phyloP scores from a whole-genome alignment of 192 early-diverging fungal species.

The Entomortierella chlamydospora region DNA sequence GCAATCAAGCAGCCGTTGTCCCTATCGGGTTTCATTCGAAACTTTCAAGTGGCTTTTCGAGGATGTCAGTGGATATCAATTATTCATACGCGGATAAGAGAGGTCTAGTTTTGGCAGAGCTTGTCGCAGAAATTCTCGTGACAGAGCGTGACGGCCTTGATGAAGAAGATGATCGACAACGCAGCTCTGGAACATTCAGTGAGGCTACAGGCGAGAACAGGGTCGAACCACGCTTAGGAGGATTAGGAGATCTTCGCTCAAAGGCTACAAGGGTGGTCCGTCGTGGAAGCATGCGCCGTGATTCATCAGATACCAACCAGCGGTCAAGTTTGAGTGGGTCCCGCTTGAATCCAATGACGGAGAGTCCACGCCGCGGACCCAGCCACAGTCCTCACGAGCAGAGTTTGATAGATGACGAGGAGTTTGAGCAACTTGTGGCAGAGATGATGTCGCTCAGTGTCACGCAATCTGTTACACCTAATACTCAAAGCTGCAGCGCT shows the following conservation, averaged over 20 bases:
- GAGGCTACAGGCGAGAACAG: neutral
- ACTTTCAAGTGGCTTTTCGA: neutral
- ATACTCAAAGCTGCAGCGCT: conserved; percentile 19
- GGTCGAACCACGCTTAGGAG: conserved; percentile 35
- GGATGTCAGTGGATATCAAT: neutral
- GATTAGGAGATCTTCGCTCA: conserved; percentile 44
- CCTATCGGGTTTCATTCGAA: conserved; percentile 40
- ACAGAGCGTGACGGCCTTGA: conserved; percentile 32
- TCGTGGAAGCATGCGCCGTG: conserved; percentile 44
- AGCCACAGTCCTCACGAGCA: conserved; percentile 42
- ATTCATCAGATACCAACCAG: conserved; percentile 31
- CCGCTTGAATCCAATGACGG: conserved; percentile 27
- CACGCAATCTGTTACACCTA: conserved; percentile 28
- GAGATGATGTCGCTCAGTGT: conserved; percentile 50
- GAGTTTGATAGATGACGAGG: conserved; percentile 35
- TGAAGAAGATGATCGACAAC: conserved; percentile 11
- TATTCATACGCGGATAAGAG: conserved; percentile 51
- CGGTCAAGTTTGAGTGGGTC: conserved; percentile 9
- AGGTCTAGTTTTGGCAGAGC: conserved; percentile 33
- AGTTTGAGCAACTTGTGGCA: conserved; percentile 39
- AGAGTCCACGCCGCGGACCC: conserved; percentile 25
- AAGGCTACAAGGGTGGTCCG: conserved; percentile 45
- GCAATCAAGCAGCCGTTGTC: conserved; percentile 27
- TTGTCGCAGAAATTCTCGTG: conserved; percentile 44
- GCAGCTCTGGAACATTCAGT: neutral